Evolutionary conservation across 306 rosid species (phyloP), one percentile per base, ranked within the genome.

Genomic region (Trichosanthes cucumerina): DNA sequence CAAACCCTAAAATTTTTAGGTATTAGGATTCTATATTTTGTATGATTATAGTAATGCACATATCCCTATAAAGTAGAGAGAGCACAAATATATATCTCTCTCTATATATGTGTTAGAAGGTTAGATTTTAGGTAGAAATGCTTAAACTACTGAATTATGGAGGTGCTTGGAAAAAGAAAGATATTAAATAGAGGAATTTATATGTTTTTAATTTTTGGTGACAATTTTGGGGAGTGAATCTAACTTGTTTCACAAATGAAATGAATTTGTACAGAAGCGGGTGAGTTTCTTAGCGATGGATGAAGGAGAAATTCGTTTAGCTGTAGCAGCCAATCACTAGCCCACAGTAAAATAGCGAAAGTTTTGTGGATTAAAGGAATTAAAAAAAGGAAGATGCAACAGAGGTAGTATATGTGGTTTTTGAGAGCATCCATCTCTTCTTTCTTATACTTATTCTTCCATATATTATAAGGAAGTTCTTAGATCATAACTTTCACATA

Each of bases 281-380:
- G 76, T 71, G 57, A 71, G 76, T 71, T 71, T 71, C 39, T 46
- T 71, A 21, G 14, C 76, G 3, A 26, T 24, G 76, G 39, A 69
- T 44, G 31, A 71, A 71, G 76, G 76, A 24, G 76, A 71, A 44
- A 71, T 24, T 46, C 14, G 54, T 23, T 7, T 41, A 69, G 50
- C 26, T 39, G 33, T 39, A 39, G 49, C 53, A 23, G 23, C 53
- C 76, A 70, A 23, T 70, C 76, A 71, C 14, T 24, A 46, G 76
- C 13, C 21, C 8, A 41, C 15, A 38, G 19, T 62, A 10, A 28
- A 33, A 28, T 7, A 34, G 11, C 3, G 0, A 62, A 39, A 69
- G 54, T n/a, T 69, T 69, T 69, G 54, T 69, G 54, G 12, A 36
- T 66, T 69, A 44, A 14, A 2, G 26, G 4, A 8, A 28, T n/a